phyloP scores from a whole-genome alignment of 2,329 filamentous ascomycete species.

The Pyricularia sp. region DNA sequence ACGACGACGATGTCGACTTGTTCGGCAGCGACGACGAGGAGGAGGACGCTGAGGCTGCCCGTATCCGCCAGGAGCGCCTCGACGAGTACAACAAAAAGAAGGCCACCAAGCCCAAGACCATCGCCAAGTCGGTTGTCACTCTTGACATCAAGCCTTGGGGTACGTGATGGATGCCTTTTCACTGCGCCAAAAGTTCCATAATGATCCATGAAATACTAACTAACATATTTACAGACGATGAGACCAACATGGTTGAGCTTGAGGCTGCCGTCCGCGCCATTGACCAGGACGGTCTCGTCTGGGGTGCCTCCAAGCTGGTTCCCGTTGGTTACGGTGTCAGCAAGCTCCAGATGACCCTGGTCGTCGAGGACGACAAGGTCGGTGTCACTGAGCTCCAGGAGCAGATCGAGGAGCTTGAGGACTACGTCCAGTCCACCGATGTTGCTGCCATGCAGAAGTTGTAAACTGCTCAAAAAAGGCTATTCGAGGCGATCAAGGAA shows the following conservation, averaged over 20 bases:
- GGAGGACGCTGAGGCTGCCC: slow-evolving; percentile 80
- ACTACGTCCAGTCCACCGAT: slow-evolving; percentile 93
- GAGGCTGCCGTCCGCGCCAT: slow-evolving; percentile 75
- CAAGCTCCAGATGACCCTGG: slow-evolving; percentile 98
- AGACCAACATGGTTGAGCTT: slow-evolving; percentile 82
- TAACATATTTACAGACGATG: slow-evolving; percentile 56
- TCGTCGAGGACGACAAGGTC: slow-evolving; percentile 95
- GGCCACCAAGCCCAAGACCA: slow-evolving; percentile 81
- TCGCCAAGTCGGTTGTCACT: slow-evolving; percentile 93
- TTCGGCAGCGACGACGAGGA: slow-evolving; percentile 93
- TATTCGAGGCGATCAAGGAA: not conserved
- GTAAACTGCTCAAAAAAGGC: slow-evolving; percentile 38
- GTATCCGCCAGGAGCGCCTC: slow-evolving; percentile 79
- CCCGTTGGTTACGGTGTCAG: slow-evolving; percentile 95
- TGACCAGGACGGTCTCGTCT: slow-evolving; percentile 88
- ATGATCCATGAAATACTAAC: not conserved
- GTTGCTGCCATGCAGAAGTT: slow-evolving; percentile 87
- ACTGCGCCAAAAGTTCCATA: not conserved
- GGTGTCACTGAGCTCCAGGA: slow-evolving; percentile 80
- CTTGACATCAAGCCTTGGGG: slow-evolving; percentile 98
- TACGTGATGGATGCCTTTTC: slow-evolving; percentile 38
- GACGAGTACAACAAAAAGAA: slow-evolving; percentile 97
- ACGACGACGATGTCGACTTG: slow-evolving; percentile 84
- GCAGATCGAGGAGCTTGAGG: slow-evolving; percentile 74
- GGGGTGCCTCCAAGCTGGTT: slow-evolving; percentile 86